Conservation (phyloP, 345 rosid species). For the Kernera saxatilis region DNA sequence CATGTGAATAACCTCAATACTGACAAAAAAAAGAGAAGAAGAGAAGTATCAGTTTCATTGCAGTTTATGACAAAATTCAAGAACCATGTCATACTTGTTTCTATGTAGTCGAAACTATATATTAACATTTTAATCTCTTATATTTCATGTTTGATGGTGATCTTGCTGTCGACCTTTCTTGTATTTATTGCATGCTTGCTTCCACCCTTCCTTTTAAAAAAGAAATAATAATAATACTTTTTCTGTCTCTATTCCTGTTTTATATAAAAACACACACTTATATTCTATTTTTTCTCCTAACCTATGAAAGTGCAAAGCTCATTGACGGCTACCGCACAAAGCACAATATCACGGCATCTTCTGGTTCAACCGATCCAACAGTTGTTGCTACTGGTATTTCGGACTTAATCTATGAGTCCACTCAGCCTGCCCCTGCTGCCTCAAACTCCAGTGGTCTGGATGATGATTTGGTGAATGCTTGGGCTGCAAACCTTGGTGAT, state of each 20-base stretch:
- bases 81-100: constrained; percentile 6
- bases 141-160: constrained; percentile 5
- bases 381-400: constrained; percentile 91
- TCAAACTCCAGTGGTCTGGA: constrained; percentile 72
- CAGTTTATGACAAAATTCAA: constrained; percentile 1
- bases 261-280: not conserved
- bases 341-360: constrained; percentile 84
- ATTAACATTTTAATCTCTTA: not conserved
- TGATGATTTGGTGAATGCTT: constrained; percentile 97
- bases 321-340: constrained; percentile 72
- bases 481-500: constrained; percentile 99
- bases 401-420: constrained; percentile 81
- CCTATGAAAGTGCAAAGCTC: constrained; percentile 71
- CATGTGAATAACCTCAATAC: not conserved
- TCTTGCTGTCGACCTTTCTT: constrained; percentile 4
- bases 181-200: not conserved
- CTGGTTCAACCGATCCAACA: constrained; percentile 85
- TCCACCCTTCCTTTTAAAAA: not conserved
- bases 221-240: too few relatives aligned
- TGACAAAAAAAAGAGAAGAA: not conserved
- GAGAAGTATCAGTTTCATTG: not conserved
- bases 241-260: not conserved
- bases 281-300: not conserved
- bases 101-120: not conserved
- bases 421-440: constrained; percentile 70